These are phyloP conservation scores for Trichoderma gamsii DNA, from an alignment of 495 filamentous ascomycete species.

Conservation along the genomic window DNA sequence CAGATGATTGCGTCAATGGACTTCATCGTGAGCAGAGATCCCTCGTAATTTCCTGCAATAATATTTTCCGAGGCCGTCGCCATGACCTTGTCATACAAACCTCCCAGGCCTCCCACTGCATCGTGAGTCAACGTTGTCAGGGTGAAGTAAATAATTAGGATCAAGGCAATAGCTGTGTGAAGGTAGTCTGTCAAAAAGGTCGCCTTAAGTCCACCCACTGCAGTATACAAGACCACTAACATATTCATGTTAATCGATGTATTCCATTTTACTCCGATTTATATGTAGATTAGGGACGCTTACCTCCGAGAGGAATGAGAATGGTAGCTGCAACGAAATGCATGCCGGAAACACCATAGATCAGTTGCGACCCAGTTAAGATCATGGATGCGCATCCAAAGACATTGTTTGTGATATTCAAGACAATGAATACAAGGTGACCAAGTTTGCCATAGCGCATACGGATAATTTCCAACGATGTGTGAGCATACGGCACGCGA, in stretches of 20 bases:
- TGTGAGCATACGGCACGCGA: slow-evolving; percentile 64
- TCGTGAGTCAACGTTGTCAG: slow-evolving; percentile 66
- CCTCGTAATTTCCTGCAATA: slow-evolving; percentile 41
- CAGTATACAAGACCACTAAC: slow-evolving; percentile 71
- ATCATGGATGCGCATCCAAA: slow-evolving; percentile 60
- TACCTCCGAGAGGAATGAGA: slow-evolving; percentile 41
- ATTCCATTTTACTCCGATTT: slow-evolving; percentile 45
- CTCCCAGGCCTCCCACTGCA: slow-evolving; percentile 59
- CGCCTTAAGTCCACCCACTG: slow-evolving; percentile 30
- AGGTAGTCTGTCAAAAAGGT: slow-evolving; percentile 37
- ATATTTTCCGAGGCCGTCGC: slow-evolving; percentile 66
- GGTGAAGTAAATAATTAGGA: slow-evolving; percentile 77
- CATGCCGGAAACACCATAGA: slow-evolving; percentile 68
- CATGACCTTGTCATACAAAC: slow-evolving; percentile 79
- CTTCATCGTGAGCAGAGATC: slow-evolving; percentile 45
- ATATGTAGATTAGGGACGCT: slow-evolving; percentile 58
- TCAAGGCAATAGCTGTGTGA: slow-evolving; percentile 69
- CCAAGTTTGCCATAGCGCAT: slow-evolving; percentile 39
- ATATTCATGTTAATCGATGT: slow-evolving; percentile 66
- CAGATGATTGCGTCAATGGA: slow-evolving; percentile 48
- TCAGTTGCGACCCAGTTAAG: slow-evolving; percentile 72
- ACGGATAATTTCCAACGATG: slow-evolving; percentile 46
- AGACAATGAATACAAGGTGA: slow-evolving; percentile 62
- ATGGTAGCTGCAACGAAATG: slow-evolving; percentile 63
- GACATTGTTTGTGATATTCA: slow-evolving; percentile 66